phyloP scores from a whole-genome alignment of 106 monocot species.

The Alisma plantagoaquatica region DNA sequence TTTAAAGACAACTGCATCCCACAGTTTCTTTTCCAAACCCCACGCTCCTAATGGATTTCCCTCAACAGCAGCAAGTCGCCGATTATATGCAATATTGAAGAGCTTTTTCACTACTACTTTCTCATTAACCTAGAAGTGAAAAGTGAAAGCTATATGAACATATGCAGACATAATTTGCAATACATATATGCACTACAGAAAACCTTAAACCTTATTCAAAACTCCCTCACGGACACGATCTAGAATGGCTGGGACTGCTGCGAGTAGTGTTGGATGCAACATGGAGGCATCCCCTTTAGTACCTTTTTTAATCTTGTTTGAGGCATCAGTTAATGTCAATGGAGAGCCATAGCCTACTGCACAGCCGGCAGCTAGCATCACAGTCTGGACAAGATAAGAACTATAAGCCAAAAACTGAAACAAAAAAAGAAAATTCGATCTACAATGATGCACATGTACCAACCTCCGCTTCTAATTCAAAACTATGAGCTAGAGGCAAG shows the following conservation, averaged over 20 bases:
- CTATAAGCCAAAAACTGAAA: background rate
- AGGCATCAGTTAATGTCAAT: constrained; percentile 51
- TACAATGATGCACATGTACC: background rate
- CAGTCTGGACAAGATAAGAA: constrained; percentile 16
- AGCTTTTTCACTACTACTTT: constrained; percentile 51
- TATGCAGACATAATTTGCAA: background rate
- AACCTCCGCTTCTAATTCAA: constrained; percentile 62
- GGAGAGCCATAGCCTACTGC: constrained; percentile 54
- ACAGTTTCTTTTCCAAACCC: constrained; percentile 28
- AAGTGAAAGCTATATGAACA: background rate
- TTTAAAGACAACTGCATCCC: constrained; percentile 38
- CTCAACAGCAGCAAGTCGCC: constrained; percentile 32
- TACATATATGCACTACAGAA: background rate
- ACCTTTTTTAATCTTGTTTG: constrained; percentile 64
- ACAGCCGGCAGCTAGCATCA: constrained; percentile 34
- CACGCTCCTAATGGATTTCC: constrained; percentile 51
- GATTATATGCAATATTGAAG: constrained; percentile 38
- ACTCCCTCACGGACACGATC: constrained; percentile 61
- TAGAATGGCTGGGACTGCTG: constrained; percentile 55
- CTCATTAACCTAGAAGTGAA: constrained; percentile 22
- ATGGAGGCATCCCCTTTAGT: constrained; percentile 58
- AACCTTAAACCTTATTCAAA: constrained; percentile 33
- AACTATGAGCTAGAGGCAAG: constrained; percentile 57
- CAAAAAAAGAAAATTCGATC: background rate
- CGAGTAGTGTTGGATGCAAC: constrained; percentile 41